These are phyloP conservation scores for Paramecium bursaria DNA, from an alignment of 73 alveolate species.

Conservation along the genomic window DNA sequence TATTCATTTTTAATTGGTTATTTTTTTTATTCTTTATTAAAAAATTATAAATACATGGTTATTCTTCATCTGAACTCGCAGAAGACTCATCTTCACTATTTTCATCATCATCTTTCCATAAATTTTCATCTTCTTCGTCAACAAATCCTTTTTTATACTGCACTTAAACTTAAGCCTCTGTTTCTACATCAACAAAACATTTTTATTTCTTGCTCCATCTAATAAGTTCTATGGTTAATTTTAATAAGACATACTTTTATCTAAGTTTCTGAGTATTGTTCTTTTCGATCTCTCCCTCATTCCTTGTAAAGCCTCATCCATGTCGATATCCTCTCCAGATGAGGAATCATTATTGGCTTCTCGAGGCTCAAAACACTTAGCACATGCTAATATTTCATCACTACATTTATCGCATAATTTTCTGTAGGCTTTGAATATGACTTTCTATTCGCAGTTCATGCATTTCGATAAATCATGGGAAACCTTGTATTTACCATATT, in stretches of 20 bases:
- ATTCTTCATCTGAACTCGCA: not conserved
- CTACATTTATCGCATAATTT: conserved; percentile 56
- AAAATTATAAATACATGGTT: not conserved
- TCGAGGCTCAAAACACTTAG: conserved; percentile 22
- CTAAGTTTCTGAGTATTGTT: conserved; percentile 37
- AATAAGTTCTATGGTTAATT: not conserved
- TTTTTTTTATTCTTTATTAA: not conserved
- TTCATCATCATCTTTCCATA: conserved; percentile 42
- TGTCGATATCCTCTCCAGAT: conserved; percentile 55
- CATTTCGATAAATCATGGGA: conserved; percentile 59
- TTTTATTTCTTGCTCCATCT: conserved; percentile 26
- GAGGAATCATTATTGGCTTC: conserved; percentile 40
- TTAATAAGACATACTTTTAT: not conserved
- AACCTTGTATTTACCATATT: conserved; percentile 48
- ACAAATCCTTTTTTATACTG: conserved; percentile 31
- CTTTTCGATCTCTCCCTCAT: conserved; percentile 57
- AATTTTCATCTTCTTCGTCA: conserved; percentile 60
- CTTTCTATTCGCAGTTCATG: conserved; percentile 32
- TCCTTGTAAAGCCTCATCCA: conserved; percentile 28
- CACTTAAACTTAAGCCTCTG: conserved; percentile 17
- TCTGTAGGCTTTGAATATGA: conserved; percentile 32
- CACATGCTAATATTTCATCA: conserved; percentile 41
- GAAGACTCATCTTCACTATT: not conserved
- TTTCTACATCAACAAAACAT: conserved; percentile 36
- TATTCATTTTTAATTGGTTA: not conserved